A percentile compares a stretch with the other conserved stretches of the same genome.
These are phyloP conservation scores for Pachyrhizus erosus DNA, from an alignment of 306 rosid species.

Conservation along the genomic window DNA sequence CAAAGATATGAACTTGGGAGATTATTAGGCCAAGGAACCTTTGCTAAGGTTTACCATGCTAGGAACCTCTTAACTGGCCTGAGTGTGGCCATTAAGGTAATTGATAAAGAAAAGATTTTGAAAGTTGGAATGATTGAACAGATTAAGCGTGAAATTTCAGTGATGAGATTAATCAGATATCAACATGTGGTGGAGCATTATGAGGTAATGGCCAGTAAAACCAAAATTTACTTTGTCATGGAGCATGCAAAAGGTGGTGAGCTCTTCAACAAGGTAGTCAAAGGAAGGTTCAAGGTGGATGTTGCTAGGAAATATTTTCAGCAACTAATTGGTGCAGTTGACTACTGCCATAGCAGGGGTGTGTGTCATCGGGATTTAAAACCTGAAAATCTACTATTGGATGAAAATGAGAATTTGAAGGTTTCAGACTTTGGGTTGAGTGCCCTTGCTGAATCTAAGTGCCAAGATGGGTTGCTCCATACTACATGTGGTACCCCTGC, in stretches of 20 bases:
- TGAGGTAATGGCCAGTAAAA: constrained; percentile 96
- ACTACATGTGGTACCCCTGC: constrained; percentile 99
- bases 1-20: constrained; percentile 82
- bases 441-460: constrained; percentile 75
- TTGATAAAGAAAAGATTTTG: constrained; percentile 83
- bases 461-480: constrained; percentile 92
- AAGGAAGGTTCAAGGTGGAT: constrained; percentile 88
- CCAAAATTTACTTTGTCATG: constrained; percentile 94
- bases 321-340: constrained; percentile 89
- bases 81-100: constrained; percentile 82
- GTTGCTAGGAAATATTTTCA: constrained; percentile 83
- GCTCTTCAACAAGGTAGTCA: constrained; percentile 83
- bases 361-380: constrained; percentile 89
- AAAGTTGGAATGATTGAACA: constrained; percentile 93
- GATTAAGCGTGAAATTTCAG: constrained; percentile 91
- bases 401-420: constrained; percentile 88
- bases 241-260: constrained; percentile 94
- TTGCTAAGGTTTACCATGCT: constrained; percentile 94
- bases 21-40: constrained; percentile 95
- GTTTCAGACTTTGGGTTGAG: constrained; percentile 96
- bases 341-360: constrained; percentile 94
- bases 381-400: constrained; percentile 92
- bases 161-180: constrained; percentile 81
- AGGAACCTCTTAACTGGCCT: constrained; percentile 72
- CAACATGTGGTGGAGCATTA: constrained; percentile 90